Base-by-base conservation (phyloP, 106 monocot species). In the Triglochin maritima region DNA sequence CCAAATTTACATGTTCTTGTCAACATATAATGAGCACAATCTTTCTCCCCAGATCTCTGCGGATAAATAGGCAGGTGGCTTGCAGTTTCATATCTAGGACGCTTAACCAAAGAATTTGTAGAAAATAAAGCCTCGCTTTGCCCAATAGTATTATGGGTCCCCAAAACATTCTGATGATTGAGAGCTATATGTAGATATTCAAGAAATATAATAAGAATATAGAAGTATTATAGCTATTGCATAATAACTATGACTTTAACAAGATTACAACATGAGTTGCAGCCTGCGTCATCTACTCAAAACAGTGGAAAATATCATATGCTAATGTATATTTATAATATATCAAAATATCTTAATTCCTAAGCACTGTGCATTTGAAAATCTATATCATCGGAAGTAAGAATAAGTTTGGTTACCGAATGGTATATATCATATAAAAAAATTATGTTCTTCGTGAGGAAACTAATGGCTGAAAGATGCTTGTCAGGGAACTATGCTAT, bases 1-100 rank as follows among this genome's bases (percentile, higher is more conserved):
- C 91, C 96, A 86, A 82, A 96, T 64, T 91, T 96, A 96, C 95
- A 96, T 67, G 83, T 82, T 85, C 95, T 81, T 59, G 90, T 96
- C 83, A 81, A 72, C 95, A 96, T 96, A 85, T 96, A 96, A 72
- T 87, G 79, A 62, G 90, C 76, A 83, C 95, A 96, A 77, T 90
- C 95, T 81, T 96, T 96, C 71, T 86, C 81, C 69, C 88, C 88
- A 44, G 91, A 90, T 53, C 91, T 79, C 53, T 91, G 88, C 15
- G 91, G 96, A 82, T 84, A 96, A 56, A 88, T 69, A 68, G 96
- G 88, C 81, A 91, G 81, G 76, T 76, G 81, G 80, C 86, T 90
- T 78, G 78, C 71, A 72, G 65, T 71, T 69, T 91, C 91, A 60
- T 82, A 50, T 78, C 83, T 91, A 90, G 91, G 81, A 63, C 88